Evolutionary conservation across 2,329 filamentous ascomycete species (phyloP), one percentile per base, ranked within the genome.

Genomic region (Verticillium zaregamsianum): DNA sequence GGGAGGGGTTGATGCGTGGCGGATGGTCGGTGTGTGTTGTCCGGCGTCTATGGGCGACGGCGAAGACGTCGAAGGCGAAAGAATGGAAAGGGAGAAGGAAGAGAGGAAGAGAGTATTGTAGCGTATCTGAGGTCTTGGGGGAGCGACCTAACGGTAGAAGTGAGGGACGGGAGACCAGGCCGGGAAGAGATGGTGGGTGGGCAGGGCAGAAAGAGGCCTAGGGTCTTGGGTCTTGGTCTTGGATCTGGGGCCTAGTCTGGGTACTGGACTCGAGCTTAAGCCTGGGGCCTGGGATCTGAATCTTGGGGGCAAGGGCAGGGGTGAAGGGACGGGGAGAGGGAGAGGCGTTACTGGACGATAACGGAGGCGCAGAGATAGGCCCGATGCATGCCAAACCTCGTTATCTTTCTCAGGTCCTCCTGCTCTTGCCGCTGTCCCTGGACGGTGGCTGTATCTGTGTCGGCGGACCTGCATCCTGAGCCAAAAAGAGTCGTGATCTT

Each of bases 131-230:
- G 45, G n/a, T 20, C 45, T 25, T 25, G 45, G 45, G 23, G 28
- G 20, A 52, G 9, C 20, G n/a, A 25, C 45, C 45, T 20, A 31
- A 23, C 57, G 39, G 39, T 40, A 40, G 5, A 35, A 49, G 11
- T 23, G 40, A 37, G 33, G 35, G 45, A 58, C 33, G 63, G 55
- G 32, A 61, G 31, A 55, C 25, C 25, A 55, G n/a, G 28, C 54
- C 54, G 14, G 23, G 31, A 55, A 55, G 23, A 33, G 54, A 32
- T 55, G 25, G 54, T 55, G 54, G 54, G 25, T 31, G 54, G 25
- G 54, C 25, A 33, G 54, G 40, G 40, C 17, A 15, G 17, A 23
- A 28, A 32, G 52, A 17, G 25, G 28, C 17, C 54, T 55, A 9
- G 54, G 54, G 54, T 55, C 52, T 54, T 39, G 37, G 37, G 37